Evolutionary conservation across 2,329 filamentous ascomycete genomes (phyloP), one percentile per base, ranked within the genome.

Genomic region (Botrytis elliptica): DNA sequence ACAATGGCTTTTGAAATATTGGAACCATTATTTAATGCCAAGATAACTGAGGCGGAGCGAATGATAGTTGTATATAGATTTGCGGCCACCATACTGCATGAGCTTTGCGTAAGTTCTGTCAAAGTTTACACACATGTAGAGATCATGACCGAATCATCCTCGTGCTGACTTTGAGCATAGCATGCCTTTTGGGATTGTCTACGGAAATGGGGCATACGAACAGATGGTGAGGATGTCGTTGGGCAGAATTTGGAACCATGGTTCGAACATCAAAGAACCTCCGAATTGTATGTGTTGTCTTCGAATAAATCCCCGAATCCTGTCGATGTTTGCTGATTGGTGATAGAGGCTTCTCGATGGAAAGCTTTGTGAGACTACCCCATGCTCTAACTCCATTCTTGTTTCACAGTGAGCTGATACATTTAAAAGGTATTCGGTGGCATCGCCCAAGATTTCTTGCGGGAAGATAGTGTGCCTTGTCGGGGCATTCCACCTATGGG

Each of bases 401-500:
- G 10, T 22, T 42, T n/a, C 18, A 22, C 36, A 14, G 14, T 55
- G 25, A 6, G n/a, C 66, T 71, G 60, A 71, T 62, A 33, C 16
- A 4, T 49, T 36, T 14, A n/a, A n/a, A n/a, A 71, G 70, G 25
- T 71, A 9, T 71, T 71, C 5, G 59, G 60, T 3, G 70, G 70
- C 16, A 52, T 71, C 8, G 33, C 60, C 7, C 57, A 64, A 29
- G 70, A 65, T 14, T 65, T 71, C 20, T 33, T 66, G 20, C 18
- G 22, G 14, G 70, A 64, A 20, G 42, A 16, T 3, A 52, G 25
- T n/a, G 70, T 71, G 18, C 42, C 57, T 38, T 65, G 46, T 25
- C 60, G 59, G 33, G 70, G 70, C 4, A n/a, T 71, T 52, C 70
- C 70, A 14, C 70, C 70, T 16, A 71, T 71, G 70, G 70, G 59